phyloP scores from a whole-genome alignment of 768 basidiomycete species.

The Arthromyces matolae region DNA sequence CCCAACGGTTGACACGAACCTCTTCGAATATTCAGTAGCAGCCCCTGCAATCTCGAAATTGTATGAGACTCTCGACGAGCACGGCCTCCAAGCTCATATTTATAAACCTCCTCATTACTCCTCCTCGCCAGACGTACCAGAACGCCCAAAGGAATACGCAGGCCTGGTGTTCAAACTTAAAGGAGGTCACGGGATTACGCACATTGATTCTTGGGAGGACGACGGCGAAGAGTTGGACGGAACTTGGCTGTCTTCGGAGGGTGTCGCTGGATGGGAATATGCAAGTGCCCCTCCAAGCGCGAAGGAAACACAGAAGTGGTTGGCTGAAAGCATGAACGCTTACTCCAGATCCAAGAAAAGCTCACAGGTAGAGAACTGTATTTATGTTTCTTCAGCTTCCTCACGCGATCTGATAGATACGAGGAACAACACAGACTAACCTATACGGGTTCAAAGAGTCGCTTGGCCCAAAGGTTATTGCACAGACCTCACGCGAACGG shows the following conservation, averaged over 20 bases:
- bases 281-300: conserved; percentile 63
- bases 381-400: background rate
- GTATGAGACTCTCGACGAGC: conserved; percentile 36
- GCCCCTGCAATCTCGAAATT: conserved; percentile 54
- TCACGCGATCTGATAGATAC: conserved; percentile 39
- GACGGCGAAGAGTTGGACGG: background rate
- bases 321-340: conserved; percentile 32
- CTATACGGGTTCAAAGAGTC: conserved; percentile 64
- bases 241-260: conserved; percentile 20
- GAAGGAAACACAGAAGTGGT: conserved; percentile 52
- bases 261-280: conserved; percentile 78
- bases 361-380: conserved; percentile 43
- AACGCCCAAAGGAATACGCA: conserved; percentile 69
- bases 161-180: conserved; percentile 73
- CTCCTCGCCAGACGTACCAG: conserved; percentile 63
- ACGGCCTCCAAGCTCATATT: conserved; percentile 52
- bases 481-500: conserved; percentile 42
- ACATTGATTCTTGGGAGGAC: conserved; percentile 58
- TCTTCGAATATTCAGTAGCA: conserved; percentile 42
- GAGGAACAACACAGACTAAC: conserved; percentile 74
- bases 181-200: conserved; percentile 53
- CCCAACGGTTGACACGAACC: conserved; percentile 29
- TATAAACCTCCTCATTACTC: conserved; percentile 86
- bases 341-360: conserved; percentile 8
- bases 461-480: conserved; percentile 26